Evolutionary conservation across 164 flowering plant species (phyloP).

Genomic region (Nymphaea colorata): DNA sequence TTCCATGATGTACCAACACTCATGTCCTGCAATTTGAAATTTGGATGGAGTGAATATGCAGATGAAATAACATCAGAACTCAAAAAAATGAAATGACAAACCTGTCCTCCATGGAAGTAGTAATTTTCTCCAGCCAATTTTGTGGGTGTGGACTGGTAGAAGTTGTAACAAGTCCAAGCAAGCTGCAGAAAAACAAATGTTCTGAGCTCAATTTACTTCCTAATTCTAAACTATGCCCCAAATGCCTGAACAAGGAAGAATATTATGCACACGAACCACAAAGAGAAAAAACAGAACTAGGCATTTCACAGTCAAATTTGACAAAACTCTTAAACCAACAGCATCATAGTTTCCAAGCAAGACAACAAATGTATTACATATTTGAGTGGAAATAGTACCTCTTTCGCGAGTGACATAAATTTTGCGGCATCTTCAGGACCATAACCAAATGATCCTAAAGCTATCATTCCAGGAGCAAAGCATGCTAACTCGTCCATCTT

Average conservation of each 20-base stretch:
- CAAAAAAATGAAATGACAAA: slow-evolving; percentile 8
- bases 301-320: no score
- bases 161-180: slow-evolving; percentile 97
- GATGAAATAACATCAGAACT: not conserved
- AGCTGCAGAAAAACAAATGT: slow-evolving; percentile 34
- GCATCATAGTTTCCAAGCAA: no score
- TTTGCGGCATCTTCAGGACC: slow-evolving; percentile 52
- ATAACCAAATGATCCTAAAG: slow-evolving; percentile 86
- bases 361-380: no score
- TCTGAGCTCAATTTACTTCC: not conserved
- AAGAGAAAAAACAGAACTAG: no score
- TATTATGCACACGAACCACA: no score
- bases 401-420: slow-evolving; percentile 80
- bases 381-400: slow-evolving; percentile 29
- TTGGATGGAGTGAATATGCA: not conserved
- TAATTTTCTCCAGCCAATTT: slow-evolving; percentile 98
- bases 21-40: slow-evolving; percentile 59
- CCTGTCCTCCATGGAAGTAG: slow-evolving; percentile 70
- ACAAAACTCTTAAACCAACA: no score
- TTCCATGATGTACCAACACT: slow-evolving; percentile 98
- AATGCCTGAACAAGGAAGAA: no score
- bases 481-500: slow-evolving; percentile 99
- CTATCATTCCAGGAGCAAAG: slow-evolving; percentile 99
- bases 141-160: slow-evolving; percentile 94
- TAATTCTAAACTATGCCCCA: no score